A percentile compares a stretch with the other conserved stretches of the same genome.
These are phyloP conservation scores for Plasmodium relictum DNA, from an alignment of 169 alveolate species.

Conservation along the genomic window DNA sequence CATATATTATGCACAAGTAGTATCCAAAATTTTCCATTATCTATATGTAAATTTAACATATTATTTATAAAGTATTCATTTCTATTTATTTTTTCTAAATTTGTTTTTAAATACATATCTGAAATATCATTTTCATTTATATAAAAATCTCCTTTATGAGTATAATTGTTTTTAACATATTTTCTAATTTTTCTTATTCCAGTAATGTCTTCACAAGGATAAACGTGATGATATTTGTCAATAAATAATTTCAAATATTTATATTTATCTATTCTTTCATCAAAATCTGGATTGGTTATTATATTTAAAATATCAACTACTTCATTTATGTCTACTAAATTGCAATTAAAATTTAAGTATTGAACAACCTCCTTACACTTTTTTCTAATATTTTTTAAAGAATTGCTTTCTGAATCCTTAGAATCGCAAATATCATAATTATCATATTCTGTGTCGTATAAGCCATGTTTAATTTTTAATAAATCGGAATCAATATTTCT, in stretches of 20 bases:
- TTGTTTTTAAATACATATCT: constrained; percentile 60
- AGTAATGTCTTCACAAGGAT: constrained; percentile 56
- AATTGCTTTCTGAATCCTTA: constrained; percentile 9
- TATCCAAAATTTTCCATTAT: constrained; percentile 74
- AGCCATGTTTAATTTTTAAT: constrained; percentile 27
- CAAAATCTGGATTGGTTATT: constrained; percentile 70
- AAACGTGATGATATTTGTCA: constrained; percentile 64
- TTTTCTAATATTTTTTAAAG: constrained; percentile 24
- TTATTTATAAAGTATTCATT: constrained; percentile 70
- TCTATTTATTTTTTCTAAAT: constrained; percentile 56
- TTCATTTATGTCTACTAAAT: constrained; percentile 52
- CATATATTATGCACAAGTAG: constrained; percentile 72
- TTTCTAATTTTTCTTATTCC: constrained; percentile 51
- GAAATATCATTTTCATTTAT: constrained; percentile 60
- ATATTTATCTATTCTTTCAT: constrained; percentile 64
- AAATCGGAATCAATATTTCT: constrained; percentile 15
- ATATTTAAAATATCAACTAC: constrained; percentile 35
- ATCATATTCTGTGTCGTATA: neutral
- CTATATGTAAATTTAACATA: constrained; percentile 69
- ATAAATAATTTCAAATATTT: constrained; percentile 62
- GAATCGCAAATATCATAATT: neutral
- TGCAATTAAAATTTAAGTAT: constrained; percentile 51
- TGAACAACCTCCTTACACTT: constrained; percentile 67
- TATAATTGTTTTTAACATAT: constrained; percentile 20
- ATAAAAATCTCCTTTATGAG: constrained; percentile 34